Conservation (phyloP, 1,284 basidiomycete species). For the Cerioporus squamosus region DNA sequence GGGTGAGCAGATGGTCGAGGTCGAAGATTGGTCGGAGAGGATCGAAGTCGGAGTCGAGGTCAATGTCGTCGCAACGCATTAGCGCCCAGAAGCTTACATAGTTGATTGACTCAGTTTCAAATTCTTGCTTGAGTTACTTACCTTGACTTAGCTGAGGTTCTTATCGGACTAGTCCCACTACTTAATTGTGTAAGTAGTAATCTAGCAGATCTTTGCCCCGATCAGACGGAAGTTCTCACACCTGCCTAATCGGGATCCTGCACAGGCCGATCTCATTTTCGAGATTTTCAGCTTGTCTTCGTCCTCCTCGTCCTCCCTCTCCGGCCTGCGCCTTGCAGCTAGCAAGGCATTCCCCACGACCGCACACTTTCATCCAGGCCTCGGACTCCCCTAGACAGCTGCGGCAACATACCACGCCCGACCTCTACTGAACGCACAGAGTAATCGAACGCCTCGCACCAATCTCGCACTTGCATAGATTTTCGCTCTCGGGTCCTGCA, state of each 20-base stretch:
- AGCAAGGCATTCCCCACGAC: constrained; percentile 11
- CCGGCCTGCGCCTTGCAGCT: constrained; percentile 14
- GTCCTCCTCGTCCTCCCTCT: constrained; percentile 6
- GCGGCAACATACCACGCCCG: constrained; percentile 7
- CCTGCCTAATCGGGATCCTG: constrained; percentile 13
- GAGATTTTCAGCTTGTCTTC: constrained; percentile 3
- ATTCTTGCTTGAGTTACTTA: too few relatives aligned
- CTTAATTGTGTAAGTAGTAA: too few relatives aligned
- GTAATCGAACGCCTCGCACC: constrained; percentile 20
- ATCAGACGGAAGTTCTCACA: background rate
- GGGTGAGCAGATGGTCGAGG: background rate
- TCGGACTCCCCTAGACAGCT: constrained; percentile 2
- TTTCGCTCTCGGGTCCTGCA: constrained; percentile 14
- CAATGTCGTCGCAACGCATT: too few relatives aligned
- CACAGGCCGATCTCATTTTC: constrained; percentile 11
- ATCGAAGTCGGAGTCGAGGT: too few relatives aligned
- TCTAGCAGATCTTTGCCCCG: too few relatives aligned
- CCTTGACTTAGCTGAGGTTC: too few relatives aligned
- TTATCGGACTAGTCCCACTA: too few relatives aligned
- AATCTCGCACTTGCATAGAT: constrained; percentile 17
- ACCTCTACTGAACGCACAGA: constrained; percentile 22
- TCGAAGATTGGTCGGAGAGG: too few relatives aligned
- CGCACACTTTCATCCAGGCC: background rate
- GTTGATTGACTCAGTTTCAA: too few relatives aligned
- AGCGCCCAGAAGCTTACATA: too few relatives aligned